Conservation (phyloP, 148 eudicot genomes). For the Rhododendron simsii region DNA sequence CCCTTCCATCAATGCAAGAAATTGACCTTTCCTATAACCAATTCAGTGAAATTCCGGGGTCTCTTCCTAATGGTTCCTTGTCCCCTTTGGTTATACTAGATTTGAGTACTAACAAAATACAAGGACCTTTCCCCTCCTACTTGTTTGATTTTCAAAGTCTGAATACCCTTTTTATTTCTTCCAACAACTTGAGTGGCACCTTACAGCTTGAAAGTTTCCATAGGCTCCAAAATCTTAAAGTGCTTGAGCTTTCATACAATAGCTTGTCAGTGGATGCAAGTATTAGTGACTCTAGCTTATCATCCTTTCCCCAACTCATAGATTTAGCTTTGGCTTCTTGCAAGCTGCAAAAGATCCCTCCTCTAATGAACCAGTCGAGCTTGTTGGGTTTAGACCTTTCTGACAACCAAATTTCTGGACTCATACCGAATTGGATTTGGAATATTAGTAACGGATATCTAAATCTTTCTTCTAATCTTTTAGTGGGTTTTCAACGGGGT, state of each 20-base stretch:
- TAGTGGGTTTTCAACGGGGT: no score
- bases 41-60: no score
- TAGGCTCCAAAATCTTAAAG: constrained; percentile 20
- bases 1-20: fast-evolving
- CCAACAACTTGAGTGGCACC: constrained; percentile 34
- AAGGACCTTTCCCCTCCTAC: constrained; percentile 22
- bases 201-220: constrained; percentile 13
- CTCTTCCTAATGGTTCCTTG: no score
- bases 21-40: no score
- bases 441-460: constrained; percentile 3
- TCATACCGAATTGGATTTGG: constrained; percentile 42
- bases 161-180: constrained; percentile 9
- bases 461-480: no score
- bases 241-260: constrained; percentile 26
- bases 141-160: constrained; percentile 18
- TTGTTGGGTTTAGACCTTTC: constrained; percentile 24
- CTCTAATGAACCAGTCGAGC: constrained; percentile 20
- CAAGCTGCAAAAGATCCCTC: constrained; percentile 26
- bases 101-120: constrained; percentile 33
- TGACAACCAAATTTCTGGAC: constrained; percentile 26
- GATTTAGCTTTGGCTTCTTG: constrained; percentile 33
- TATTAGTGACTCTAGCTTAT: no score
- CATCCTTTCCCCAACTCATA: not conserved
- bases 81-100: not conserved
- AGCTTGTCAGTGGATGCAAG: constrained; percentile 12